A percentile compares a stretch with the other conserved stretches of the same genome.
These are phyloP conservation scores for Liriodendron chinense DNA, from an alignment of 164 flowering plant genomes.

Conservation along the genomic window DNA sequence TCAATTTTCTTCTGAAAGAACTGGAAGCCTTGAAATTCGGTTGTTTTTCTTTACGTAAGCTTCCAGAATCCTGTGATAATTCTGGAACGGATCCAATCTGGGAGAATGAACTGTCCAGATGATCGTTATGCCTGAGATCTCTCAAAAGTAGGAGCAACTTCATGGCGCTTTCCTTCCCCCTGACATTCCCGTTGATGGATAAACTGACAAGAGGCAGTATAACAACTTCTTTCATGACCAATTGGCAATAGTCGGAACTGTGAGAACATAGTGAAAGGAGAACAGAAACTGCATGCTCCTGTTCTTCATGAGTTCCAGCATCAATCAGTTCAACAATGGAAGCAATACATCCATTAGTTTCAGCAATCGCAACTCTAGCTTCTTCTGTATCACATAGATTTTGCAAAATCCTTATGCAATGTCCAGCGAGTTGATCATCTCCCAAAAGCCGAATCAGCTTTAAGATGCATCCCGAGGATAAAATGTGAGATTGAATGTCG, in stretches of 20 bases:
- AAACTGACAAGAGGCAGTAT: slow-evolving; percentile 47
- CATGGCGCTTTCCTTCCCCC: slow-evolving; percentile 48
- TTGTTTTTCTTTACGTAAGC: slow-evolving; percentile 15
- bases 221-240: slow-evolving; percentile 67
- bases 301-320: slow-evolving; percentile 43
- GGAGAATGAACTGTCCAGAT: slow-evolving; percentile 18
- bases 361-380: slow-evolving; percentile 45
- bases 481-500: slow-evolving; percentile 29
- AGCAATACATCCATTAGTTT: slow-evolving; percentile 58
- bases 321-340: slow-evolving; percentile 63
- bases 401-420: slow-evolving; percentile 41
- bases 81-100: slow-evolving; percentile 12
- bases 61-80: slow-evolving; percentile 7
- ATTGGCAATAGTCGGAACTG: slow-evolving; percentile 40
- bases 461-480: slow-evolving; percentile 37
- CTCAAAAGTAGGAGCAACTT: slow-evolving; percentile 61
- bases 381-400: slow-evolving; percentile 48
- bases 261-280: slow-evolving; percentile 70
- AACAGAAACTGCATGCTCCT: slow-evolving; percentile 61
- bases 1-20: slow-evolving; percentile 25
- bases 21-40: slow-evolving; percentile 25
- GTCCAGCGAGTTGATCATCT: slow-evolving; percentile 34
- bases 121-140: slow-evolving; percentile 26
- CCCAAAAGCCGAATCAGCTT: slow-evolving; percentile 45
- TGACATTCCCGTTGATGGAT: slow-evolving; percentile 57